Conservation (phyloP, 2,329 filamentous ascomycete genomes). For the Alternaria triticimaculans region DNA sequence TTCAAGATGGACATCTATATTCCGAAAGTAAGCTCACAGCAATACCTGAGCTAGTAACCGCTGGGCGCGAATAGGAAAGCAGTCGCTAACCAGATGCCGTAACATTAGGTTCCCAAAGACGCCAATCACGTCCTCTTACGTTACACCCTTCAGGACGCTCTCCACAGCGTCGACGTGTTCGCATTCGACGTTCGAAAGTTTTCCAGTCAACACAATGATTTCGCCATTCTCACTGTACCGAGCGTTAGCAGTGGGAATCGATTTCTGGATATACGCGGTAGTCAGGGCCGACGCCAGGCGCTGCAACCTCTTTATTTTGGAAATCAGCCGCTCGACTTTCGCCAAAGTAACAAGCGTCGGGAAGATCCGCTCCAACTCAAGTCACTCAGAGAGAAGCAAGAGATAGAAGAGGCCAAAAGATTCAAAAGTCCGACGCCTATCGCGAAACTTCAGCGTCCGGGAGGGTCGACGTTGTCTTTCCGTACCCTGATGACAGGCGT, state of each 20-base stretch:
- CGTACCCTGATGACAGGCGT: constrained; percentile 46
- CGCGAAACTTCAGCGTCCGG: constrained; percentile 8
- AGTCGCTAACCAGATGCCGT: background rate
- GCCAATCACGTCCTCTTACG: constrained; percentile 53
- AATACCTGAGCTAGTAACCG: background rate
- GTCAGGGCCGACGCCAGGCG: constrained; percentile 12
- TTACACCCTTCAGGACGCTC: constrained; percentile 48
- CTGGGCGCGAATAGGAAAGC: background rate
- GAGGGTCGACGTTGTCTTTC: constrained; percentile 33
- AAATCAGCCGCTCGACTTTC: constrained; percentile 17
- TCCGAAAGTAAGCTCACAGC: constrained; percentile 24
- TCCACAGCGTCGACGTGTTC: constrained; percentile 50
- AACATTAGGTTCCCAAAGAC: constrained; percentile 46
- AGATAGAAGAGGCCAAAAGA: constrained; percentile 31
- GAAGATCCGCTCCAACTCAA: constrained; percentile 34
- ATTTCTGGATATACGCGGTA: constrained; percentile 52
- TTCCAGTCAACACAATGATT: constrained; percentile 18
- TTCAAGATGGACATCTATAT: constrained; percentile 35
- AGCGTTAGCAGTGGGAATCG: constrained; percentile 46
- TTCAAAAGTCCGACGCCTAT: constrained; percentile 15
- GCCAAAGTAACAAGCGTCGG: constrained; percentile 23
- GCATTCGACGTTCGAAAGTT: constrained; percentile 56
- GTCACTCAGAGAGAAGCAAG: constrained; percentile 28
- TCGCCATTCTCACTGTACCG: constrained; percentile 57
- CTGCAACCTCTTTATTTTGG: constrained; percentile 13